phyloP scores from a whole-genome alignment of 2,329 filamentous ascomycete species.

The Colletotrichum tofieldiae region DNA sequence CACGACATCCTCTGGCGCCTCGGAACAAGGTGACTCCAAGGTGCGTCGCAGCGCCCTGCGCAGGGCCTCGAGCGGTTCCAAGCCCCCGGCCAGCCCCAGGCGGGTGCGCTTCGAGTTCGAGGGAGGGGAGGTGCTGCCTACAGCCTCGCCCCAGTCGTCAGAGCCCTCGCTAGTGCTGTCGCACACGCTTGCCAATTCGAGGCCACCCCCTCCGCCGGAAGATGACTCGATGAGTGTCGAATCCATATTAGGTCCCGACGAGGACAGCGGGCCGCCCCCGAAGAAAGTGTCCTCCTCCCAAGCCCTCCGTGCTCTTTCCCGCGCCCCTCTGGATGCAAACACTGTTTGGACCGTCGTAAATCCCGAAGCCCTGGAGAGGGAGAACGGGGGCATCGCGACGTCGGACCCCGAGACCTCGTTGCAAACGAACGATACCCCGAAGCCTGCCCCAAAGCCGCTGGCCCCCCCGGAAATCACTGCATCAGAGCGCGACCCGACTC shows the following conservation, averaged over 20 bases:
- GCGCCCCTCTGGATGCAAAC: slow-evolving; percentile 66
- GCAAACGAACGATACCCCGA: slow-evolving; percentile 18
- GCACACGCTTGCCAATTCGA: slow-evolving; percentile 45
- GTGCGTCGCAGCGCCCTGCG: slow-evolving; percentile 71
- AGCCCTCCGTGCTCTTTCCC: slow-evolving; percentile 66
- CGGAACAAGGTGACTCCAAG: slow-evolving; percentile 67
- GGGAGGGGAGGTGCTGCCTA: slow-evolving; percentile 73
- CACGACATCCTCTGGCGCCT: slow-evolving; percentile 66
- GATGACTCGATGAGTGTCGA: slow-evolving; percentile 49
- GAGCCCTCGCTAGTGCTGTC: slow-evolving; percentile 52
- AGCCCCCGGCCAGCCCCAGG: slow-evolving; percentile 68
- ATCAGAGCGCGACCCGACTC: slow-evolving; percentile 4
- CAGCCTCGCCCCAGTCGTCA: slow-evolving; percentile 66
- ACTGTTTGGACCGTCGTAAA: slow-evolving; percentile 68
- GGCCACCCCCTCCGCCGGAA: slow-evolving; percentile 46
- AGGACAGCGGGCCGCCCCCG: slow-evolving; percentile 60
- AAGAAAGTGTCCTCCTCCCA: slow-evolving; percentile 72
- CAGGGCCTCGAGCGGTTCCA: slow-evolving; percentile 66
- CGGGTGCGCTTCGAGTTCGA: slow-evolving; percentile 75
- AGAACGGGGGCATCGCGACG: slow-evolving; percentile 34
- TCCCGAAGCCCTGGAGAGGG: slow-evolving; percentile 42
- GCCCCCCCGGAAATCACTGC: neutral
- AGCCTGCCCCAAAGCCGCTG: neutral
- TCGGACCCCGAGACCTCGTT: slow-evolving; percentile 36
- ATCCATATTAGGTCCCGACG: slow-evolving; percentile 55